These are phyloP conservation scores for Funneliformis mosseae DNA, from an alignment of 192 early-diverging fungal genomes.

Conservation along the genomic window DNA sequence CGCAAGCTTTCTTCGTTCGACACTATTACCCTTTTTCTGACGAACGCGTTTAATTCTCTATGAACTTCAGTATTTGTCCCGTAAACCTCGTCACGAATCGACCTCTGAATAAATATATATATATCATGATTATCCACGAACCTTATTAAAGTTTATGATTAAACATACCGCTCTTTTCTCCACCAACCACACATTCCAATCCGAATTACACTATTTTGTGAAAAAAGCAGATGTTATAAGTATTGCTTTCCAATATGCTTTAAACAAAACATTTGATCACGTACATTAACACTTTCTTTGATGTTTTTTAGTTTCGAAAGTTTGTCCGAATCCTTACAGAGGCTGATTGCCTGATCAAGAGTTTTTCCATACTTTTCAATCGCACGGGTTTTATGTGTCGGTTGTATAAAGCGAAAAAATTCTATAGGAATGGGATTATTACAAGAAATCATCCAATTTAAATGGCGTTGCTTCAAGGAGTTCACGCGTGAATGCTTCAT, in stretches of 20 bases:
- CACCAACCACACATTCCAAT: constrained; percentile 26
- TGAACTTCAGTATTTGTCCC: constrained; percentile 25
- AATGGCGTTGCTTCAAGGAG: neutral
- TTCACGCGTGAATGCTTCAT: neutral
- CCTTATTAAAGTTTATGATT: constrained; percentile 21
- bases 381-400: constrained; percentile 19
- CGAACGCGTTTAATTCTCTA: constrained; percentile 23
- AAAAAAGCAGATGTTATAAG: constrained; percentile 29
- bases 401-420: constrained; percentile 25
- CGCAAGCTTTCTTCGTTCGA: neutral
- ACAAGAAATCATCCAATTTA: constrained; percentile 26
- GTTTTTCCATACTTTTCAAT: constrained; percentile 15
- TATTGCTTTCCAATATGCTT: constrained; percentile 21
- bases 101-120: constrained; percentile 24
- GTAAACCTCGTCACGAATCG: constrained; percentile 23
- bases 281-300: constrained; percentile 29
- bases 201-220: constrained; percentile 29
- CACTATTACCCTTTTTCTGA: neutral
- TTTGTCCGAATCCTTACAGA: constrained; percentile 13
- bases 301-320: constrained; percentile 28
- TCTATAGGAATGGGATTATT: constrained; percentile 23
- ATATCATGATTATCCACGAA: constrained; percentile 30
- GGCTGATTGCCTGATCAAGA: neutral
- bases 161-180: constrained; percentile 29
- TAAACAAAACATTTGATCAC: constrained; percentile 27